These are phyloP conservation scores for Botryotinia globosa DNA, from an alignment of 2,329 filamentous ascomycete genomes.

Conservation along the genomic window DNA sequence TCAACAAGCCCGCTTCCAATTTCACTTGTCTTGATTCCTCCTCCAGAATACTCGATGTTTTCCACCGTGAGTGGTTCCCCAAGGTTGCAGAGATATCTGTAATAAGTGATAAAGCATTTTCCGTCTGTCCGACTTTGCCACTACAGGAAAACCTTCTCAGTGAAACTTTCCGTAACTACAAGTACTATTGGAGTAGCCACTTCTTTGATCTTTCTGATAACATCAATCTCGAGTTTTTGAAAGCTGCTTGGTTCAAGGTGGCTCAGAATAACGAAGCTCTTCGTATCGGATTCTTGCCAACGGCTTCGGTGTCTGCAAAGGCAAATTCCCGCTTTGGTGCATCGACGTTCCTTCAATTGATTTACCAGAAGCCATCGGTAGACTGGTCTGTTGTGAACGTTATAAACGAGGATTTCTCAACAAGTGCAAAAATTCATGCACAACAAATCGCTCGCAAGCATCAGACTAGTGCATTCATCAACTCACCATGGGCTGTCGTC, in stretches of 20 bases:
- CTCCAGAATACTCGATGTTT: not conserved
- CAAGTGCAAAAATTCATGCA: not conserved
- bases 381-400: not conserved
- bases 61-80: not conserved
- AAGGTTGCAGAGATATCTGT: not conserved
- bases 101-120: not conserved
- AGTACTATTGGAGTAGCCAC: constrained; percentile 38
- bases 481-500: not conserved
- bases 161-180: constrained; percentile 29
- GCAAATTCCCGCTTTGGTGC: not conserved
- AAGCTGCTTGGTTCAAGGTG: constrained; percentile 33
- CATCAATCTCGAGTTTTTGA: constrained; percentile 27
- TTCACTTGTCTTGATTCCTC: constrained; percentile 9
- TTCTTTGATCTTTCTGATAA: constrained; percentile 25
- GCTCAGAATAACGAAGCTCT: constrained; percentile 35
- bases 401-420: not conserved
- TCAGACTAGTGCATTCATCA: not conserved
- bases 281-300: constrained; percentile 36
- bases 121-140: not conserved
- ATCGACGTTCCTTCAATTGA: constrained; percentile 23
- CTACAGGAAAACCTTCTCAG: constrained; percentile 33
- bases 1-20: not conserved
- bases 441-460: constrained; percentile 4
- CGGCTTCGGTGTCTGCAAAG: not conserved
- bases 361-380: not conserved